phyloP scores from a whole-genome alignment of 768 basidiomycete genomes.

The Brasilioporus rufonigricans region DNA sequence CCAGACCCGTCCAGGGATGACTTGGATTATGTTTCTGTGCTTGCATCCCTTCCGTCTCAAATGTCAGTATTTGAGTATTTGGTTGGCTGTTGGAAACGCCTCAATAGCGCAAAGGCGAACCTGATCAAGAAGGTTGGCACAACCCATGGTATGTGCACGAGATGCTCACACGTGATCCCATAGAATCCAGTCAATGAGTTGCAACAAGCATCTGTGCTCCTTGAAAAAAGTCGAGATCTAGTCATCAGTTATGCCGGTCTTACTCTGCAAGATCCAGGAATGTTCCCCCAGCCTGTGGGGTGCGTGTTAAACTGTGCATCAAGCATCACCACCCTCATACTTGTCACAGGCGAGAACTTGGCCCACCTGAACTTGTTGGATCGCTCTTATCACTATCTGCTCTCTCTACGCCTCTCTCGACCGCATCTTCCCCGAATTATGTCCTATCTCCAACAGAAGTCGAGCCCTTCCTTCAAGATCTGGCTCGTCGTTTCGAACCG shows the following conservation, averaged over 20 bases:
- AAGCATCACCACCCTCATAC: slow-evolving; percentile 1
- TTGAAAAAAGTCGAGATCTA: slow-evolving; percentile 79
- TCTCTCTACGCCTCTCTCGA: slow-evolving; percentile 62
- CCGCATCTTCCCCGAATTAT: slow-evolving; percentile 44
- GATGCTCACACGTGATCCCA: slow-evolving; percentile 35
- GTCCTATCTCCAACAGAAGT: slow-evolving; percentile 67
- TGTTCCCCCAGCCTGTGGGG: slow-evolving; percentile 90
- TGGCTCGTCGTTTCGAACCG: slow-evolving; percentile 76
- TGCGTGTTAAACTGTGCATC: slow-evolving; percentile 33
- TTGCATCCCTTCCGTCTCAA: slow-evolving; percentile 71
- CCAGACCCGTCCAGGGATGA: slow-evolving; percentile 51
- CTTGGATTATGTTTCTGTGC: slow-evolving; percentile 66
- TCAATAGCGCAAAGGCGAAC: slow-evolving; percentile 52
- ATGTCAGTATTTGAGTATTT: slow-evolving; percentile 90
- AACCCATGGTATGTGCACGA: not conserved
- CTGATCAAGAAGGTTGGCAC: slow-evolving; percentile 60
- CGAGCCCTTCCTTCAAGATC: slow-evolving; percentile 78
- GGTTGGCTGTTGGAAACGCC: slow-evolving; percentile 88
- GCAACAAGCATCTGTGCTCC: slow-evolving; percentile 54
- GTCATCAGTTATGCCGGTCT: slow-evolving; percentile 88
- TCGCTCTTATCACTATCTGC: slow-evolving; percentile 76
- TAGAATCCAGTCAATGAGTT: slow-evolving; percentile 58
- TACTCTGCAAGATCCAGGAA: slow-evolving; percentile 85
- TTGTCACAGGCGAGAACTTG: slow-evolving; percentile 57
- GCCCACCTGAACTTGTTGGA: slow-evolving; percentile 76